phyloP scores from a whole-genome alignment of 331 rosid genomes.

The Pyrus hybrid region DNA sequence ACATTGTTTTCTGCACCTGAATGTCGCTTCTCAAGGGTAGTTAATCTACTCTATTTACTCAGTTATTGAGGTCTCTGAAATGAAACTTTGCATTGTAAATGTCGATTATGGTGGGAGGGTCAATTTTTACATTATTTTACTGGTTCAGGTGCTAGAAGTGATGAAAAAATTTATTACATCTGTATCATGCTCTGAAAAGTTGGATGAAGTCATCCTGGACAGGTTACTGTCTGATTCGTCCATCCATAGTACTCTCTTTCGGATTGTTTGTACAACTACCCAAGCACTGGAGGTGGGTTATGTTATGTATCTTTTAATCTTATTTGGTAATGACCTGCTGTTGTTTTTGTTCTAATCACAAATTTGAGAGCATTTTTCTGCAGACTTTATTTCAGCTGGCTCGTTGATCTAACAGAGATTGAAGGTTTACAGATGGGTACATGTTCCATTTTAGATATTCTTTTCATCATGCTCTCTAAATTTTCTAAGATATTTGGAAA shows the following conservation, averaged over 20 bases:
- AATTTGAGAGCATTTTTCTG: constrained; percentile 13
- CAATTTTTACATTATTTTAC: constrained; percentile 1
- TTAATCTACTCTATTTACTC: neutral
- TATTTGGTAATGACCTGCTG: constrained; percentile 11
- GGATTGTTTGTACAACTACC: constrained; percentile 64
- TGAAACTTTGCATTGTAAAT: neutral
- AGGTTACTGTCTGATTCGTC: constrained; percentile 74
- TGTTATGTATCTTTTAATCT: constrained; percentile 9
- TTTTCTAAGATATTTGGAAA: constrained; percentile 54
- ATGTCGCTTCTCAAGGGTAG: neutral
- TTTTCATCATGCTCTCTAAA: constrained; percentile 56
- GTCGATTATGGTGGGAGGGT: neutral
- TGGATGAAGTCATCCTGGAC: constrained; percentile 51
- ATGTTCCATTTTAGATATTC: constrained; percentile 60
- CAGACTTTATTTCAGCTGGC: constrained; percentile 61
- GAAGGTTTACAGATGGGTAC: constrained; percentile 76
- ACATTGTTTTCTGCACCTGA: neutral
- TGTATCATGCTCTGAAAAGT: constrained; percentile 38
- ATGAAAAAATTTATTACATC: constrained; percentile 56
- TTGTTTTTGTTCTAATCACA: constrained; percentile 11
- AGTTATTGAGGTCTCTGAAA: neutral
- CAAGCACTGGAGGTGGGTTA: constrained; percentile 67
- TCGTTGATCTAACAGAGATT: constrained; percentile 68
- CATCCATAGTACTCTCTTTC: constrained; percentile 67
- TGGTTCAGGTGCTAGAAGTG: constrained; percentile 79